Percentiles rank a stretch among this genome's conserved stretches.
phyloP scores from a whole-genome alignment of 345 rosid genomes.

The Linum usitatissimum region DNA sequence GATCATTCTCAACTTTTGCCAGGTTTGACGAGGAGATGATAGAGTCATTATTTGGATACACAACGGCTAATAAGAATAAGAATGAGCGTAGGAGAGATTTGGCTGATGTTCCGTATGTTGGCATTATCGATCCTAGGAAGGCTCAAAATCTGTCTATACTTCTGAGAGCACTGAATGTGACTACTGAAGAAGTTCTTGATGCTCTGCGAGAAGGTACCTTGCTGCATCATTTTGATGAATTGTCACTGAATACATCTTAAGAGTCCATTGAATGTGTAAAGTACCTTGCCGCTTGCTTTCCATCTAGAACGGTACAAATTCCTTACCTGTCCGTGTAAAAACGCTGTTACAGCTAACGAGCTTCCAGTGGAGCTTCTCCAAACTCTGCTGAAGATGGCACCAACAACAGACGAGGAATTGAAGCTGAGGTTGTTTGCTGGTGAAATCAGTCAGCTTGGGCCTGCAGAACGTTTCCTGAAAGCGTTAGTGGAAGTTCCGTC shows the following conservation, averaged over 20 bases:
- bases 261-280: too few species aligned
- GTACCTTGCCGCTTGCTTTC: background rate
- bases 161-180: constrained; percentile 22
- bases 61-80: constrained; percentile 3
- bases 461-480: constrained; percentile 25
- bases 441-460: constrained; percentile 13
- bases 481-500: constrained; percentile 21
- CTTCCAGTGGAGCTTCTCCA: constrained; percentile 22
- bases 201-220: constrained; percentile 20
- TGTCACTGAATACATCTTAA: too few species aligned
- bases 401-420: constrained; percentile 22
- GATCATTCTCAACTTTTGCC: background rate
- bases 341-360: constrained; percentile 14
- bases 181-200: constrained; percentile 19
- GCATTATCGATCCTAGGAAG: constrained; percentile 19
- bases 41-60: constrained; percentile 22
- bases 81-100: constrained; percentile 12
- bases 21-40: constrained; percentile 28
- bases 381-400: constrained; percentile 24
- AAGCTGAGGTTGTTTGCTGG: constrained; percentile 18
- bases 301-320: too few species aligned
- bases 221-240: background rate
- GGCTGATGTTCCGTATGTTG: constrained; percentile 12
- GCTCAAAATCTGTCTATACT: constrained; percentile 25
- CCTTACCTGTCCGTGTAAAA: too few species aligned